phyloP scores from a whole-genome alignment of 306 rosid species.

The Herpetospermum pedunculosum region DNA sequence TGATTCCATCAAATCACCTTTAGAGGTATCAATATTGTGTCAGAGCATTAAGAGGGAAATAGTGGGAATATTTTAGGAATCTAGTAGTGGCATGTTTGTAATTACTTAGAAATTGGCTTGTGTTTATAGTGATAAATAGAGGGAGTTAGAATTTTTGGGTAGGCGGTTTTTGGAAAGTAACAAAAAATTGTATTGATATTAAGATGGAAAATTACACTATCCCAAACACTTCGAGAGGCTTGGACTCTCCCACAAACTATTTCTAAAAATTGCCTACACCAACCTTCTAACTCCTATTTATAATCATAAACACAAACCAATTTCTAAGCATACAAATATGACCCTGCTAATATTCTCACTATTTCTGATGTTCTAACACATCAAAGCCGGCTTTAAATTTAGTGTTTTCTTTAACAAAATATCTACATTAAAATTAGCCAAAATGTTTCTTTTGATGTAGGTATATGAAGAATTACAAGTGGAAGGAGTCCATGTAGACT shows the following conservation, averaged over 20 bases:
- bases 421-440: slow-evolving; percentile 11
- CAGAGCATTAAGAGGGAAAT: neutral
- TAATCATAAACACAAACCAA: neutral
- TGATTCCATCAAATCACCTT: slow-evolving; percentile 67
- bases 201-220: neutral
- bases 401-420: neutral
- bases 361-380: neutral
- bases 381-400: slow-evolving; percentile 8
- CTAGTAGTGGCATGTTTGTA: neutral
- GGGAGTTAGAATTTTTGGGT: neutral
- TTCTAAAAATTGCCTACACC: neutral
- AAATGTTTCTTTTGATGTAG: slow-evolving; percentile 29
- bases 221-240: neutral
- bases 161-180: neutral
- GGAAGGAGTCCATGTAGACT: slow-evolving; percentile 75
- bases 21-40: slow-evolving; percentile 42
- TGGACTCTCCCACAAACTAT: neutral
- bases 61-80: neutral
- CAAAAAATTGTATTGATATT: neutral
- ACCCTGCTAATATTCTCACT: neutral
- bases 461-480: slow-evolving; percentile 70
- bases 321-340: neutral
- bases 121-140: neutral
- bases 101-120: neutral
- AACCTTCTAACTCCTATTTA: neutral